Conservation (phyloP, 2,329 filamentous ascomycete genomes). For the Paecilomyces formosus region DNA sequence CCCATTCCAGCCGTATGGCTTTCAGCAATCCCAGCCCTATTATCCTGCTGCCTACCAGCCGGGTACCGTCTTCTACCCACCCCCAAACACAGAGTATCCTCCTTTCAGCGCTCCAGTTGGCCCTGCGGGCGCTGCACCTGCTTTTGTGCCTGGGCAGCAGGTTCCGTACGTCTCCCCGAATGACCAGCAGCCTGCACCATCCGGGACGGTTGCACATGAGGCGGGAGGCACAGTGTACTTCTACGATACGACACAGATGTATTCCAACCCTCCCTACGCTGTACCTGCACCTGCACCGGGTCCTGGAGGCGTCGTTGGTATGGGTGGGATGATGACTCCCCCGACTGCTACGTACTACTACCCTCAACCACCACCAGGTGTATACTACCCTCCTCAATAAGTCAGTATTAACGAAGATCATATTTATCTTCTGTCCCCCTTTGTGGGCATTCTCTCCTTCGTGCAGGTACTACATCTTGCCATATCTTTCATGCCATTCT, state of each 20-base stretch:
- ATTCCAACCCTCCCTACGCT: slow-evolving; percentile 41
- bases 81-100: slow-evolving; percentile 30
- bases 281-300: slow-evolving; percentile 45
- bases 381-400: slow-evolving; percentile 52
- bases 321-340: slow-evolving; percentile 72
- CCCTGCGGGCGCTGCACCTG: slow-evolving; percentile 43
- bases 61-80: slow-evolving; percentile 63
- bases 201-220: slow-evolving; percentile 68
- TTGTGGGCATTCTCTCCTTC: not conserved
- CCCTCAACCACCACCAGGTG: slow-evolving; percentile 48
- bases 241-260: slow-evolving; percentile 70
- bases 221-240: slow-evolving; percentile 96
- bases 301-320: slow-evolving; percentile 53
- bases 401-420: not conserved
- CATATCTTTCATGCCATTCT: not conserved
- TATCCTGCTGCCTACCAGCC: slow-evolving; percentile 52
- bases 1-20: slow-evolving; percentile 74
- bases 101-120: slow-evolving; percentile 41
- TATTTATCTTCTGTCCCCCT: not conserved
- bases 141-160: slow-evolving; percentile 52
- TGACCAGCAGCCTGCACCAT: slow-evolving; percentile 38
- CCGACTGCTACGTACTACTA: slow-evolving; percentile 47
- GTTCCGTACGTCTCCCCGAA: slow-evolving; percentile 26
- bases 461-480: not conserved
- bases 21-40: slow-evolving; percentile 49